Evolutionary conservation across 345 rosid genomes (phyloP).

Genomic region (Moricandia arvensis): DNA sequence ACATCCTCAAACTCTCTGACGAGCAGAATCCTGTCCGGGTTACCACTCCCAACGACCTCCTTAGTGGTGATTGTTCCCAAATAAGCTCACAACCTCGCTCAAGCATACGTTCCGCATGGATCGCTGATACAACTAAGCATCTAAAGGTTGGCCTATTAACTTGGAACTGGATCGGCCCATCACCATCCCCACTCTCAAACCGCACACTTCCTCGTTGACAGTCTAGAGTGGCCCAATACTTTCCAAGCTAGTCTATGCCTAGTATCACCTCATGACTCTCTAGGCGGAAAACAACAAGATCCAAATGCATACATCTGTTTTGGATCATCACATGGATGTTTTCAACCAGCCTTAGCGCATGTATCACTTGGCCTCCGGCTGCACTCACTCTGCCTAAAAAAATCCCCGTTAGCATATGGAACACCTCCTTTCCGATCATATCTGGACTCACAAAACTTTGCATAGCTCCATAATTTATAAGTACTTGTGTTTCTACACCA

Average conservation of each 20-base stretch:
- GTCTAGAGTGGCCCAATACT: neutral
- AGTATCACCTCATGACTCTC: too few species aligned
- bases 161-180: neutral
- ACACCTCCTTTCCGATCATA: too few species aligned
- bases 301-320: too few species aligned
- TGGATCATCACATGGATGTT: too few species aligned
- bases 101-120: neutral
- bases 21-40: neutral
- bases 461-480: too few species aligned
- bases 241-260: neutral
- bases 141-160: neutral
- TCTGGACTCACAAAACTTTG: too few species aligned
- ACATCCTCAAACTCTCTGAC: neutral
- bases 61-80: neutral
- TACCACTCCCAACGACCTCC: neutral
- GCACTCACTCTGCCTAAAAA: too few species aligned
- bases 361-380: too few species aligned
- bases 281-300: too few species aligned
- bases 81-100: neutral
- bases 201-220: neutral
- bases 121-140: neutral
- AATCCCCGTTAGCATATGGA: too few species aligned
- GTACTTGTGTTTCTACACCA: too few species aligned
- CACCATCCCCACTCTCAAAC: neutral
- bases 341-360: too few species aligned